These are phyloP conservation scores for Aspergillus ochraceoroseus DNA, from an alignment of 2,329 filamentous ascomycete species.

Conservation along the genomic window DNA sequence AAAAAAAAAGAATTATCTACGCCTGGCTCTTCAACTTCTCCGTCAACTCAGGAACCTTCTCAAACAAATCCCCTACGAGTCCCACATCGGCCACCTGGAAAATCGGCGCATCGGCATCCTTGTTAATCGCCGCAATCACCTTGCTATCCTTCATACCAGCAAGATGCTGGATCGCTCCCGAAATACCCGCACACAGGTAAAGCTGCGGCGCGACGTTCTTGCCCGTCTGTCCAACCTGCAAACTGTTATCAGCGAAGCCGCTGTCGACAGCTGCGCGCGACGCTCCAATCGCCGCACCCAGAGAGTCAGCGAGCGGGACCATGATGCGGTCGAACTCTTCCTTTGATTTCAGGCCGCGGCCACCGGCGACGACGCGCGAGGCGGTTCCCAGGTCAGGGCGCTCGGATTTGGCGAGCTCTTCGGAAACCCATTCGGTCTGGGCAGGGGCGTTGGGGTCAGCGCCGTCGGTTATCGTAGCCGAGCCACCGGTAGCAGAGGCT, in stretches of 20 bases:
- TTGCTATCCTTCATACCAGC: conserved; percentile 99
- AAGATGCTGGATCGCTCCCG: conserved; percentile 94
- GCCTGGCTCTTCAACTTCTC: conserved; percentile 72
- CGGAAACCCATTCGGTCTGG: conserved; percentile 82
- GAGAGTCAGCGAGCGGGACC: conserved; percentile 81
- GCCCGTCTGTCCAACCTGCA: conserved; percentile 96
- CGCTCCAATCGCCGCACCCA: conserved; percentile 93
- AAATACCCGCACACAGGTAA: conserved; percentile 93
- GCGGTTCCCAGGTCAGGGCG: conserved; percentile 91
- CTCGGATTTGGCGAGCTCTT: conserved; percentile 88
- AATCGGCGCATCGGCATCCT: conserved; percentile 93
- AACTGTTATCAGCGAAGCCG: conserved; percentile 95
- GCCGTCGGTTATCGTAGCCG: conserved; percentile 72
- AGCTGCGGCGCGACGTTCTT: conserved; percentile 97
- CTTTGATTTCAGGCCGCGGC: conserved; percentile 93
- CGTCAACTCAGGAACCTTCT: conserved; percentile 90
- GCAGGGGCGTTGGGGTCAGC: conserved; percentile 72
- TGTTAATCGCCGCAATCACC: conserved; percentile 98
- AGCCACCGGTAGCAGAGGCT: conserved; percentile 65
- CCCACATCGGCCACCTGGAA: conserved; percentile 98
- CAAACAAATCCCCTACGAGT: conserved; percentile 89
- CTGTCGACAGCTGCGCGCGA: conserved; percentile 93
- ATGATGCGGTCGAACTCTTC: conserved; percentile 94
- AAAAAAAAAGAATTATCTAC: conserved; percentile 12
- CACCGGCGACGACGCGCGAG: conserved; percentile 82